Evolutionary conservation across 192 early-diverging fungal genomes (phyloP).

Genomic region (Kappamyces sp.): DNA sequence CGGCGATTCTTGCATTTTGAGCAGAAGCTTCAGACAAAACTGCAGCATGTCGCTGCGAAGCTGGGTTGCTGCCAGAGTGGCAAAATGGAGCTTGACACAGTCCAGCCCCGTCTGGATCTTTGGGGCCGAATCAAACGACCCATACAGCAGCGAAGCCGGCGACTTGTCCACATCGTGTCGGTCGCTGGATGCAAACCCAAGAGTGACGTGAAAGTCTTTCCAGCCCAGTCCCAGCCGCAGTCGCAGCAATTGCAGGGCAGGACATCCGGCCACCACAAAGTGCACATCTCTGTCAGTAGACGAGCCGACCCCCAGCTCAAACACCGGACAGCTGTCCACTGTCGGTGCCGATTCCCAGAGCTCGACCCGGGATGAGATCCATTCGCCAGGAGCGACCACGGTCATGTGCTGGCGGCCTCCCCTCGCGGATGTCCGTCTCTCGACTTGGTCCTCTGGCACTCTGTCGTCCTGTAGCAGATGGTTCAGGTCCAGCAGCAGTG

Average conservation of each 20-base stretch:
- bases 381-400: too few relatives aligned
- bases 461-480: too few relatives aligned
- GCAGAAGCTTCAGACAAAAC: constrained; percentile 11
- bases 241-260: constrained; percentile 25
- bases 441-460: too few relatives aligned
- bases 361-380: too few relatives aligned
- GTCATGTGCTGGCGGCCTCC: too few relatives aligned
- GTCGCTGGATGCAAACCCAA: constrained; percentile 18
- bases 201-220: constrained; percentile 35
- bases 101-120: background rate
- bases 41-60: background rate
- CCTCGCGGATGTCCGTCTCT: too few relatives aligned
- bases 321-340: background rate
- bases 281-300: background rate
- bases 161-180: constrained; percentile 19
- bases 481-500: too few relatives aligned
- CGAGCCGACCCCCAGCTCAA: background rate
- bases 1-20: too few relatives aligned
- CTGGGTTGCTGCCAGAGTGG: background rate
- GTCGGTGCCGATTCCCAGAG: too few relatives aligned
- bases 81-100: background rate
- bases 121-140: too few relatives aligned
- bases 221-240: constrained; percentile 12
- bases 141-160: background rate
- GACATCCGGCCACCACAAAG: constrained; percentile 23